phyloP scores from a whole-genome alignment of 2,329 filamentous ascomycete genomes.

The Pyrenophora seminiperda region DNA sequence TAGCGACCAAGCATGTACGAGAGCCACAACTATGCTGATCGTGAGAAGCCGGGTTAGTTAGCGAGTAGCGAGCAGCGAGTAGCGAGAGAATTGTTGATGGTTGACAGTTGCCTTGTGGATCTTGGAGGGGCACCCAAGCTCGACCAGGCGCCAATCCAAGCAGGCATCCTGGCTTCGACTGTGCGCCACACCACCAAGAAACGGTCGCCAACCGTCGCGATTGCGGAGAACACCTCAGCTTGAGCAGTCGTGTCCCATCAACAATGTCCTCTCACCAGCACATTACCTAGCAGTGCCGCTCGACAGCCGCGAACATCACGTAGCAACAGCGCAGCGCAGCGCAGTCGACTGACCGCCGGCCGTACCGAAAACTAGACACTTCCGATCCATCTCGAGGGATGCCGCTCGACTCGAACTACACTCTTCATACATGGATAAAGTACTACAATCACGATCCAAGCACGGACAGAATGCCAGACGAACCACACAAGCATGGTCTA shows the following conservation, averaged over 20 bases:
- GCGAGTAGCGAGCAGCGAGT: too few relatives aligned
- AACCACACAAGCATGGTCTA: conserved; percentile 4
- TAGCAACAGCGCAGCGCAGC: conserved; percentile 6
- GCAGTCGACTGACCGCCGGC: not conserved
- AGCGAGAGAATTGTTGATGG: too few relatives aligned
- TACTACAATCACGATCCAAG: not conserved
- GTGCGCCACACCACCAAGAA: not conserved
- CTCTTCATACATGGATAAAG: conserved; percentile 6
- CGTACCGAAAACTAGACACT: not conserved
- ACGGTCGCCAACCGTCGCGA: not conserved
- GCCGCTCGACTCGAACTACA: conserved; percentile 1
- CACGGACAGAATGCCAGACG: not conserved
- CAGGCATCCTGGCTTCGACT: not conserved
- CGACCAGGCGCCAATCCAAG: not conserved
- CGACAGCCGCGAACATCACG: conserved; percentile 1
- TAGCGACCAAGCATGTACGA: too few relatives aligned
- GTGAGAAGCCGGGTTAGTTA: too few relatives aligned
- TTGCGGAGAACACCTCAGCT: not conserved
- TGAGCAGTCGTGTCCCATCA: not conserved
- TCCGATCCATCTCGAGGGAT: conserved; percentile 3
- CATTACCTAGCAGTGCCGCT: conserved; percentile 2
- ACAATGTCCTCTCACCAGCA: not conserved
- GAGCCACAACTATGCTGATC: too few relatives aligned
- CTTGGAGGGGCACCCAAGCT: not conserved
- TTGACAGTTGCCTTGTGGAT: too few relatives aligned